phyloP scores from a whole-genome alignment of 108 stramenopile genomes.

The Cylindrotheca fusiformis region DNA sequence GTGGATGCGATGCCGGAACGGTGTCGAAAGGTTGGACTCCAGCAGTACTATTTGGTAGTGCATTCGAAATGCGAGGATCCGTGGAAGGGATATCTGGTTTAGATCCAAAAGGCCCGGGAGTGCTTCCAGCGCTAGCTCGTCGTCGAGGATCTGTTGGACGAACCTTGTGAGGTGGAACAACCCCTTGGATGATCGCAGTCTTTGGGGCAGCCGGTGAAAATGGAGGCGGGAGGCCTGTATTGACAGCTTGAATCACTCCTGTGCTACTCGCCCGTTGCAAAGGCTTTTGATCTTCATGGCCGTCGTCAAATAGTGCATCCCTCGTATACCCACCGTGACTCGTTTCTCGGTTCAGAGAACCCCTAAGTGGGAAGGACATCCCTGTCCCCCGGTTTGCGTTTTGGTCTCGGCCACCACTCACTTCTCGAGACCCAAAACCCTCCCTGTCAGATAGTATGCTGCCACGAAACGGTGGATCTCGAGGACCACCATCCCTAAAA shows the following conservation, averaged over 20 bases:
- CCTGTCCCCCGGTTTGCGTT: too few relatives aligned
- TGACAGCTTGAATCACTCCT: background rate
- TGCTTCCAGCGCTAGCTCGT: constrained; percentile 8
- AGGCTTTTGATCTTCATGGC: background rate
- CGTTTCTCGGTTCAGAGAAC: background rate
- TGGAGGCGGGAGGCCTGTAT: background rate
- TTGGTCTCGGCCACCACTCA: too few relatives aligned
- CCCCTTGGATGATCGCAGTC: background rate
- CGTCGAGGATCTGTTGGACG: constrained; percentile 43
- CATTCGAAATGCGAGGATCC: constrained; percentile 1
- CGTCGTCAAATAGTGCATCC: background rate
- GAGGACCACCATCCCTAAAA: constrained; percentile 4
- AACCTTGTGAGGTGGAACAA: background rate
- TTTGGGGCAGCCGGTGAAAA: background rate
- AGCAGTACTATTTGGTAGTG: constrained; percentile 7
- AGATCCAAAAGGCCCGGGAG: background rate
- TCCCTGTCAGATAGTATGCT: too few relatives aligned
- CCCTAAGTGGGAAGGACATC: background rate
- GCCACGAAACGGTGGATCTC: background rate
- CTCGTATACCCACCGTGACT: background rate
- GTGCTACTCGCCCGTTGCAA: background rate
- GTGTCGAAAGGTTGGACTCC: background rate
- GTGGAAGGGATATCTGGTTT: background rate
- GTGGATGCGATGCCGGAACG: constrained; percentile 6
- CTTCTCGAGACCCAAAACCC: background rate